Conservation (phyloP, 2,329 filamentous ascomycete genomes). For the Sarocladium oryzae region DNA sequence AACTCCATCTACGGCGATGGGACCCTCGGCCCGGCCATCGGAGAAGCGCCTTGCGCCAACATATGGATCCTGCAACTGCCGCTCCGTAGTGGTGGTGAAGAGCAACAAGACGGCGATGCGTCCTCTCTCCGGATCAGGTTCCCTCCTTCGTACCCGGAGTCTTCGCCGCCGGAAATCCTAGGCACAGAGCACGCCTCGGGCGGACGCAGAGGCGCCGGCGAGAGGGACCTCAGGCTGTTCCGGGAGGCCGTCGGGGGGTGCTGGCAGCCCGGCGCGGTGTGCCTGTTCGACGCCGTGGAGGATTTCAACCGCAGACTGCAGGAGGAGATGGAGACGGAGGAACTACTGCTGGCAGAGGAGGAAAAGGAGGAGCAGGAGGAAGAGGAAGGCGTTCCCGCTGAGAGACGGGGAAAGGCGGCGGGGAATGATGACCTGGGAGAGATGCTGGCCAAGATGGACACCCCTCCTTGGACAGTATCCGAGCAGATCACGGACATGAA, state of each 20-base stretch:
- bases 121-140: slow-evolving; percentile 62
- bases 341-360: slow-evolving; percentile 15
- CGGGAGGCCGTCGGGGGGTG: slow-evolving; percentile 52
- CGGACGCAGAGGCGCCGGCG: slow-evolving; percentile 64
- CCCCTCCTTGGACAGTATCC: slow-evolving; percentile 65
- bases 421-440: slow-evolving; percentile 15
- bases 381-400: slow-evolving; percentile 18
- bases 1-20: slow-evolving; percentile 75
- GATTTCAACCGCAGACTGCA: slow-evolving; percentile 48
- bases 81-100: not conserved
- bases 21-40: slow-evolving; percentile 45
- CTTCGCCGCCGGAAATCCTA: slow-evolving; percentile 62
- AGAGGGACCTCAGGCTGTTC: slow-evolving; percentile 62
- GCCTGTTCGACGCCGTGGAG: slow-evolving; percentile 87
- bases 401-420: slow-evolving; percentile 14
- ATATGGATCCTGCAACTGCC: slow-evolving; percentile 63
- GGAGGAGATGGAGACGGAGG: slow-evolving; percentile 19
- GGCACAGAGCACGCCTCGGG: slow-evolving; percentile 79
- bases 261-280: slow-evolving; percentile 68
- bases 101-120: slow-evolving; percentile 33
- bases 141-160: slow-evolving; percentile 65
- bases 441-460: slow-evolving; percentile 21
- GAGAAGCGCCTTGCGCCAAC: slow-evolving; percentile 18
- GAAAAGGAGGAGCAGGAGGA: no score
- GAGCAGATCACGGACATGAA: slow-evolving; percentile 72